Base-by-base conservation (phyloP, 441 rosid species). In the Erysimum pusillum region DNA sequence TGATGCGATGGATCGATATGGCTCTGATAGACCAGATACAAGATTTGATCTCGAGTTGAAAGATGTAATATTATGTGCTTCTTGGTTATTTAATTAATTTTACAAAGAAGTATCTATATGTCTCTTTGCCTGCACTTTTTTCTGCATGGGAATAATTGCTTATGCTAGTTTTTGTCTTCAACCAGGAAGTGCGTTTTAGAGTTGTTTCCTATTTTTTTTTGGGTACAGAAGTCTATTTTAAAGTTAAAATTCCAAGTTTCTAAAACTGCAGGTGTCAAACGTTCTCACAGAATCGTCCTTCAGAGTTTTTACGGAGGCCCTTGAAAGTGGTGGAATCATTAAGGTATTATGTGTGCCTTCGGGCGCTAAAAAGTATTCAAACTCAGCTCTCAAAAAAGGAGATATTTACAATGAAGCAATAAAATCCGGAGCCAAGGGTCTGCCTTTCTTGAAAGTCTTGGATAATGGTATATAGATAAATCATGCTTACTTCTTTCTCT, bases 1-100 rank as follows among this genome's bases (percentile, higher is more conserved):
- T 52, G 97, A 96, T 79, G 96, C 97, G 49, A 89, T 93, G 92
- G 79, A 79, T 81, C 85, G 84, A 80, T 93, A 88, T 81, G 99
- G 99, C 77, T 90, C 98, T 63, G 99, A 96, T 85, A 87, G 94
- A 81, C 98, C 98, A 42, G 99, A 96, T 81, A 86, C 85, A 70
- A 89, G 99, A 88, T 96, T 86, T 76, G 94, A 83, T 85, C 95
- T 96, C 52, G 90, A 89, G 85, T 85, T 96, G 88, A 91, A 90
- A 85, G 92, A 96, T 67, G 99, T 93, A 93, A 82, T 78, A 35
- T 58, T 77, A 73, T 69, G 25, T 80, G 51, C 49, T 28, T 57
- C 67, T 38, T 66, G 14, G 39, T 32, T 71, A 36, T 65, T 64
- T 46, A 52, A 42, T 54, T 39, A 38, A 28, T 63, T 7, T 44